Conservation (phyloP, 106 monocot species). For the Dendrobium officinale region DNA sequence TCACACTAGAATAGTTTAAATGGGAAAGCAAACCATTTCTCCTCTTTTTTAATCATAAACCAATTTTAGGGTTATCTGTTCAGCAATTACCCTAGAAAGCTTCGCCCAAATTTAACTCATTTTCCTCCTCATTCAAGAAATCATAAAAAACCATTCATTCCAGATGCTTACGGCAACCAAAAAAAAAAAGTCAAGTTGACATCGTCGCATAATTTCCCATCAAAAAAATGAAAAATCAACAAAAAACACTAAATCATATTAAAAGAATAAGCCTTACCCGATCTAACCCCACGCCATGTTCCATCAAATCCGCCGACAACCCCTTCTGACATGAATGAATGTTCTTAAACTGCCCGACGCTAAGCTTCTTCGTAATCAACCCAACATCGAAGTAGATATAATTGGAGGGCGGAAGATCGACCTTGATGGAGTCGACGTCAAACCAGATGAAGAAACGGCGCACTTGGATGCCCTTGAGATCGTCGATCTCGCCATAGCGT, state of each 20-base stretch:
- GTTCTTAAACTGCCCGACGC: constrained; percentile 48
- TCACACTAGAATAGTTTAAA: neutral
- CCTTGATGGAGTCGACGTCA: constrained; percentile 59
- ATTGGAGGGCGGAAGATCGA: constrained; percentile 59
- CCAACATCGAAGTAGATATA: constrained; percentile 70
- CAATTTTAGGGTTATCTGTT: neutral
- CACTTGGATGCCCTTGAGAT: constrained; percentile 50
- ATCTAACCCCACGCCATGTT: neutral
- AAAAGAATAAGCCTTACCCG: neutral
- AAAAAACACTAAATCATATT: neutral
- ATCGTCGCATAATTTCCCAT: neutral
- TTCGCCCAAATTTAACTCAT: neutral
- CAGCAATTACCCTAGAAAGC: neutral
- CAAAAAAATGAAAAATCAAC: neutral
- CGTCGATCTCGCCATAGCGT: constrained; percentile 36
- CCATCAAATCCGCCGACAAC: neutral
- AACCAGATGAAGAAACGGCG: constrained; percentile 65
- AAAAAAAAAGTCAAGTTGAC: neutral
- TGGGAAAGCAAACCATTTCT: neutral
- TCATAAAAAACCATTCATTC: neutral
- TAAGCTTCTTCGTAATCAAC: constrained; percentile 55
- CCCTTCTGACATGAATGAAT: constrained; percentile 38
- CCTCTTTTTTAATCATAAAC: neutral
- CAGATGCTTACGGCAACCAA: neutral
- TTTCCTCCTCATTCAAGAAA: neutral